Evolutionary conservation across 2,329 filamentous ascomycete species (phyloP).

Genomic region (Penicillium sp.): DNA sequence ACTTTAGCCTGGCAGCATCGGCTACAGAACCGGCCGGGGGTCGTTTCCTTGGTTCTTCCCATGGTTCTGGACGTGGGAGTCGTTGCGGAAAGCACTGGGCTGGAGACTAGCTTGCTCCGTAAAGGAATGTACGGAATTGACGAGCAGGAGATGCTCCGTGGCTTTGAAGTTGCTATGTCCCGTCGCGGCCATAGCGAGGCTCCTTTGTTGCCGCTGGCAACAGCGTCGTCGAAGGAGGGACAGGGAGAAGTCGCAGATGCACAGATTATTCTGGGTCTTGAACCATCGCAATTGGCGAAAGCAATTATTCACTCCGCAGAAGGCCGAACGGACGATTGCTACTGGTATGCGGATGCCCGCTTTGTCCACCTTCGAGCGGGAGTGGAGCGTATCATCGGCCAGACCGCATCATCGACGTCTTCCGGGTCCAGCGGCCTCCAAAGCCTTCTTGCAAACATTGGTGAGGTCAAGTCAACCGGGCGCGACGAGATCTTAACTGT

Average conservation of each 20-base stretch:
- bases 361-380: not conserved
- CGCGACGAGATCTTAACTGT: not conserved
- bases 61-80: slow-evolving; percentile 27
- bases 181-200: too few species aligned
- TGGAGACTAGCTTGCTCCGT: not conserved
- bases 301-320: not conserved
- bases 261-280: not conserved
- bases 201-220: too few species aligned
- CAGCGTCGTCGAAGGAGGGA: not conserved
- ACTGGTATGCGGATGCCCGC: not conserved
- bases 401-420: too few species aligned
- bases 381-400: not conserved
- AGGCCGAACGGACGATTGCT: too few species aligned
- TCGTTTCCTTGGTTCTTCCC: slow-evolving; percentile 20
- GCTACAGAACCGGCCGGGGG: slow-evolving; percentile 13
- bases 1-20: slow-evolving; percentile 25
- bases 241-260: not conserved
- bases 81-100: slow-evolving; percentile 6
- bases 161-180: not conserved
- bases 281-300: not conserved
- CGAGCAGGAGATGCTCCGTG: not conserved
- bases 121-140: not conserved
- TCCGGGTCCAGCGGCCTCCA: not conserved
- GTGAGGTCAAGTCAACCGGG: not conserved
- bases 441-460: not conserved